A percentile compares a stretch with the other conserved stretches of the same genome.
Conservation (phyloP, 176 grass and related monocot genomes). For the Chloris gayana region DNA sequence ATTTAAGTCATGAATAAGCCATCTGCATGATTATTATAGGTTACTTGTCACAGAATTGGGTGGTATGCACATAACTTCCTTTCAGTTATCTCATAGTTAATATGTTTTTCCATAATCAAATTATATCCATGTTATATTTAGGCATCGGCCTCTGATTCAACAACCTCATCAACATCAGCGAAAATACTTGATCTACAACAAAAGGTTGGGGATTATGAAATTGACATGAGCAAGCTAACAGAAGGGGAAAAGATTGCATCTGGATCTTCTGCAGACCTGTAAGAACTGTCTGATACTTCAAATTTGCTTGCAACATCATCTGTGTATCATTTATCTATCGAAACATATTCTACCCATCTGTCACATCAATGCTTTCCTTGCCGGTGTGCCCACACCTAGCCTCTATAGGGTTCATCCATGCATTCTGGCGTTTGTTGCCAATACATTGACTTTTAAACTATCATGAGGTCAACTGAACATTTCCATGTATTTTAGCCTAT, state of each 20-base stretch:
- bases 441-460: slow-evolving; percentile 5
- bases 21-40: background rate
- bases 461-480: background rate
- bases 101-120: slow-evolving; percentile 19
- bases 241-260: slow-evolving; percentile 62
- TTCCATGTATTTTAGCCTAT: slow-evolving; percentile 10
- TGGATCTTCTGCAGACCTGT: slow-evolving; percentile 86
- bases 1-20: background rate
- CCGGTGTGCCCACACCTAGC: background rate
- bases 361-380: background rate
- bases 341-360: background rate
- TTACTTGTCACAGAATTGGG: background rate
- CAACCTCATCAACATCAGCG: slow-evolving; percentile 47
- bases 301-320: background rate
- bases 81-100: background rate
- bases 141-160: slow-evolving; percentile 60
- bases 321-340: background rate
- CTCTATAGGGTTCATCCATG: background rate
- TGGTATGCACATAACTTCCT: background rate
- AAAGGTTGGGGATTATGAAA: slow-evolving; percentile 66
- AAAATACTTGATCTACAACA: slow-evolving; percentile 55
- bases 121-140: slow-evolving; percentile 38
- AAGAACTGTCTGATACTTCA: slow-evolving; percentile 42
- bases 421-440: slow-evolving; percentile 5
- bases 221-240: slow-evolving; percentile 58